A percentile compares a stretch with the other conserved stretches of the same genome.
Evolutionary conservation across 1,284 basidiomycete species (phyloP).

Genomic region (Irpex lacteus): DNA sequence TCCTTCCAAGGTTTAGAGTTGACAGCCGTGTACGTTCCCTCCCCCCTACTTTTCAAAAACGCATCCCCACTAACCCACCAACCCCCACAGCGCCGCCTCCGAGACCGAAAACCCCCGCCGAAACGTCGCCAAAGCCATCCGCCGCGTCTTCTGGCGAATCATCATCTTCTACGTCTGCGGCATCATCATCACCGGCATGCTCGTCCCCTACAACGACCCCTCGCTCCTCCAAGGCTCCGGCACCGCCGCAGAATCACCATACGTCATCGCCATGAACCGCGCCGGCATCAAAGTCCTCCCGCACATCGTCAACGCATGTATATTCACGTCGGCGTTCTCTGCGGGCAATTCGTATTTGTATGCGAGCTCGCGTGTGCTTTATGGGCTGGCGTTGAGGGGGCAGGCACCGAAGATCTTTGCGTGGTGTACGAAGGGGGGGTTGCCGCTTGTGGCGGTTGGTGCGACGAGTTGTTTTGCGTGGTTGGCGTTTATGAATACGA

Average conservation of each 20-base stretch:
- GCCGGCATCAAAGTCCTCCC: conserved; percentile 76
- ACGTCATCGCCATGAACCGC: conserved; percentile 79
- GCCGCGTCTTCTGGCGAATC: conserved; percentile 79
- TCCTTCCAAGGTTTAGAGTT: conserved; percentile 85
- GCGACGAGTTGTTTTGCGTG: conserved; percentile 40
- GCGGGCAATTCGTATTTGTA: conserved; percentile 83
- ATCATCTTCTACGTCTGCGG: conserved; percentile 71
- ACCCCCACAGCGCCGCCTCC: conserved; percentile 54
- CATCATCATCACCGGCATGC: conserved; percentile 77
- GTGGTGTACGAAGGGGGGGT: conserved; percentile 70
- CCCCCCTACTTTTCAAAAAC: not conserved
- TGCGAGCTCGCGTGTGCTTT: conserved; percentile 79
- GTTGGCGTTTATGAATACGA: conserved; percentile 50
- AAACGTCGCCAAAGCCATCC: conserved; percentile 79
- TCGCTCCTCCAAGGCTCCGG: conserved; percentile 50
- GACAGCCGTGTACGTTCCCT: conserved; percentile 61
- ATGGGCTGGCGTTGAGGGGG: conserved; percentile 76
- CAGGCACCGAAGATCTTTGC: conserved; percentile 66
- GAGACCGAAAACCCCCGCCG: conserved; percentile 75
- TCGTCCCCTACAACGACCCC: conserved; percentile 72
- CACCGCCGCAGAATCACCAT: conserved; percentile 70
- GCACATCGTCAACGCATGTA: conserved; percentile 65
- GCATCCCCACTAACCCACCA: conserved; percentile 2
- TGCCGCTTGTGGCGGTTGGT: conserved; percentile 64
- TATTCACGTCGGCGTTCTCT: conserved; percentile 78